These are phyloP conservation scores for Euphorbia corollata DNA, from an alignment of 441 rosid species.

Conservation along the genomic window DNA sequence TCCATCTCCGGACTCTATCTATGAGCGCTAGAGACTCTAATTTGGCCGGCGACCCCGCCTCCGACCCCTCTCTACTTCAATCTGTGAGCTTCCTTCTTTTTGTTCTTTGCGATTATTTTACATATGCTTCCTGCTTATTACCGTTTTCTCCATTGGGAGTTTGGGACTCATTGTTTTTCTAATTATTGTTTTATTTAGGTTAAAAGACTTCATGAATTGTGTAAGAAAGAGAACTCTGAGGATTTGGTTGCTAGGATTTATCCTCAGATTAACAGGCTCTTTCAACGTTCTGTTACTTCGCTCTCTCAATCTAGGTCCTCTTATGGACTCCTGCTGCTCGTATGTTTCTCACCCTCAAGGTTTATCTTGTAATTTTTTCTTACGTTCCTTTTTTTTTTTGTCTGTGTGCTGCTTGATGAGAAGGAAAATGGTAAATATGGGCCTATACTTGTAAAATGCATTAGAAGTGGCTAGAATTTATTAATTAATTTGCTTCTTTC, in stretches of 20 bases:
- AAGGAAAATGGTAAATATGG: neutral
- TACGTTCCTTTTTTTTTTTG: neutral
- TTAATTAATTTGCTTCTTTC: constrained; percentile 1
- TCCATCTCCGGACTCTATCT: constrained; percentile 59
- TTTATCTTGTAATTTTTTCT: too few relatives aligned
- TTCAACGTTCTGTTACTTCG: constrained; percentile 75
- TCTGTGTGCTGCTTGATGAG: neutral
- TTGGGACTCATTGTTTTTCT: neutral
- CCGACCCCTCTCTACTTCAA: constrained; percentile 70
- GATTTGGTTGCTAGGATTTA: constrained; percentile 81
- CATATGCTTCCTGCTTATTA: neutral
- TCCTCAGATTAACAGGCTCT: constrained; percentile 72
- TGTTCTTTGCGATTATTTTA: neutral
- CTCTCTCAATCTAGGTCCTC: constrained; percentile 58
- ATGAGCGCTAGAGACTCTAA: constrained; percentile 68
- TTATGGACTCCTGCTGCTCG: constrained; percentile 76
- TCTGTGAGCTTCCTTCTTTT: constrained; percentile 35
- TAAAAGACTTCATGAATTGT: constrained; percentile 57
- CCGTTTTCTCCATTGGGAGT: neutral
- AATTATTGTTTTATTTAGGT: constrained; percentile 33
- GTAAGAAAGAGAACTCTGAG: constrained; percentile 57
- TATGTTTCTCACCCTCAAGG: constrained; percentile 13
- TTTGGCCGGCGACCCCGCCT: constrained; percentile 62
- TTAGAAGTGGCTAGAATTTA: neutral
- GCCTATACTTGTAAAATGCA: neutral